phyloP scores from a whole-genome alignment of 306 rosid genomes.

The Vigna angularis region DNA sequence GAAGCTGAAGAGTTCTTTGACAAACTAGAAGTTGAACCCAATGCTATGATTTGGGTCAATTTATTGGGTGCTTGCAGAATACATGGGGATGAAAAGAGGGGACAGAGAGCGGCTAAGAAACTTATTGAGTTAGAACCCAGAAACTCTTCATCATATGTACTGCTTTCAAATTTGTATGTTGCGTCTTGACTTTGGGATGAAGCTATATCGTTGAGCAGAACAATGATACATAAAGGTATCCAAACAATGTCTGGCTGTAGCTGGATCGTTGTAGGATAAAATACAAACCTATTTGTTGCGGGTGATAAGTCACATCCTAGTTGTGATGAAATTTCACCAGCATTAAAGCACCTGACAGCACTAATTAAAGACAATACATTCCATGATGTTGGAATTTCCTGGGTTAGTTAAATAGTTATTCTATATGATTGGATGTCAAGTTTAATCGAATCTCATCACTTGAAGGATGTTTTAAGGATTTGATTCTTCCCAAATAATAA shows the following conservation, averaged over 20 bases:
- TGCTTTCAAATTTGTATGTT: constrained; percentile 74
- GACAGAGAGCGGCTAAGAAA: constrained; percentile 68
- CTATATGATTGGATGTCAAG: neutral
- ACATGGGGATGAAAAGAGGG: constrained; percentile 85
- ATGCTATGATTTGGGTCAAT: constrained; percentile 78
- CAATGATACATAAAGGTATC: constrained; percentile 70
- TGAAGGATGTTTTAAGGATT: neutral
- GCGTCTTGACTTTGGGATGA: constrained; percentile 76
- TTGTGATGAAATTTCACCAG: constrained; percentile 54
- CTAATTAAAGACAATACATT: constrained; percentile 57
- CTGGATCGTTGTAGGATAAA: constrained; percentile 74
- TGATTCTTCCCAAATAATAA: constrained; percentile 2
- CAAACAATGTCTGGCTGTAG: constrained; percentile 76
- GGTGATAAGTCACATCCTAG: constrained; percentile 61
- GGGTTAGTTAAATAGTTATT: constrained; percentile 39
- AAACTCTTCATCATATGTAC: constrained; percentile 71
- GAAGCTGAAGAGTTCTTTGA: constrained; percentile 75
- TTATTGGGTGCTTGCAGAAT: constrained; percentile 79
- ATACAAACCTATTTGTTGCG: constrained; percentile 57
- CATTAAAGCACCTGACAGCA: constrained; percentile 56
- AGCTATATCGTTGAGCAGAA: constrained; percentile 66
- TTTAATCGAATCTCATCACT: too few species aligned
- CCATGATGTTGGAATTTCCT: constrained; percentile 22
- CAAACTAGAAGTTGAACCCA: constrained; percentile 52
- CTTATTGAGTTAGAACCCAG: constrained; percentile 68